Evolutionary conservation across 169 alveolate genomes (phyloP), one percentile per base, ranked within the genome.

Genomic region (Cryptosporidium canis): DNA sequence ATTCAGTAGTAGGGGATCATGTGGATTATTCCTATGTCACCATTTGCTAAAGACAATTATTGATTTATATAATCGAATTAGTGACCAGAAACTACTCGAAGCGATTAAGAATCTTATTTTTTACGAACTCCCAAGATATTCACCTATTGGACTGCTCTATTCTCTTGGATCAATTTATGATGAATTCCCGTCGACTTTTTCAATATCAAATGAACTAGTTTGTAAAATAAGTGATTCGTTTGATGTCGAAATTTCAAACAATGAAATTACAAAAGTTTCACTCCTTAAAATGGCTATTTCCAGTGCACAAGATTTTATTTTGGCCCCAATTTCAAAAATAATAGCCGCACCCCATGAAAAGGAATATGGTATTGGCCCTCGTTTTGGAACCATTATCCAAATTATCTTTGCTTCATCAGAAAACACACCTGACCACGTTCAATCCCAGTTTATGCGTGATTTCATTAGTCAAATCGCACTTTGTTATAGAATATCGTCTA

Each of bases 101-200:
- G 61, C 29, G 27, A 35, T 77, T 18, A 33, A 77, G 1, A 35
- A 61, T 58, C 72, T 77, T 16, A 21, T 77, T 27, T 58, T 77
- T 58, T 77, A 53, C 35, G 87, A 77, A 35, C 39, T 61, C 16
- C 87, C 87, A 21, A 77, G 35, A 58, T 77, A 77, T 43, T 55
- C 87, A 7, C 87, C 87, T 1, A 61, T 77, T 7, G 87, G 87
- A 14, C n/a, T 77, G 21, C 64, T 77, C 27, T 35, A 61, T 9
- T 77, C 87, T 24, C 51, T 77, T 9, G 70, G 77, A 21, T 39
- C 55, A n/a, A 58, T 77, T 27, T 77, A 77, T 77, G 61, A 53
- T 24, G 70, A 61, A 12, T 12, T 55, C 29, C 70, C 72, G 1
- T 27, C 35, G 24, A 11, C 18, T 41, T 11, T 29, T 24, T 41